These are phyloP conservation scores for Dothiorella sarmentorum DNA, from an alignment of 2,329 filamentous ascomycete species.

Conservation along the genomic window DNA sequence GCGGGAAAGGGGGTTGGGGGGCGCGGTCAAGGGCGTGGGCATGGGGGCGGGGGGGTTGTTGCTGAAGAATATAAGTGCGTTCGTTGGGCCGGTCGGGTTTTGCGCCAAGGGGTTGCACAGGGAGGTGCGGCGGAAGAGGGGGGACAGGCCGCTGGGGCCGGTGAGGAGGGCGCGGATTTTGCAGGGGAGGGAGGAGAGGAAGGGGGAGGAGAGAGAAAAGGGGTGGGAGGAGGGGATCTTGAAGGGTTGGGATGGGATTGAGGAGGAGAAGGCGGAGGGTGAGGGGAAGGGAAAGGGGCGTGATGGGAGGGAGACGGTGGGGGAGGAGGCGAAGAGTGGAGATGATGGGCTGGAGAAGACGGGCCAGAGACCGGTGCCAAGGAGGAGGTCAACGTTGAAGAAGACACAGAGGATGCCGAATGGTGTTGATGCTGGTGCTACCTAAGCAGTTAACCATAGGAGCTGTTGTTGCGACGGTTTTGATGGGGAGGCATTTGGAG, in stretches of 20 bases:
- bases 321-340: neutral
- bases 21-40: slow-evolving; percentile 52
- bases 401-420: neutral
- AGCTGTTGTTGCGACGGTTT: no score
- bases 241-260: neutral
- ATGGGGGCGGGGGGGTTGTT: slow-evolving; percentile 63
- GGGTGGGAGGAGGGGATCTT: slow-evolving; percentile 41
- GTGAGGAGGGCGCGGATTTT: slow-evolving; percentile 1
- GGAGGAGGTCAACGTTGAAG: neutral
- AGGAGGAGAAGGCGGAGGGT: neutral
- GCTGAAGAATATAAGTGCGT: slow-evolving; percentile 61
- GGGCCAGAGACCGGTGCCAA: neutral
- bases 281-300: neutral
- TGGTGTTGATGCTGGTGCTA: neutral
- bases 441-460: no score
- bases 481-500: no score
- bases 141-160: neutral
- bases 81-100: slow-evolving; percentile 60
- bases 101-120: slow-evolving; percentile 63
- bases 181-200: slow-evolving; percentile 21
- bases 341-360: neutral
- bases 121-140: slow-evolving; percentile 35
- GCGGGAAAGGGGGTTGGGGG: slow-evolving; percentile 53
- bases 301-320: neutral
- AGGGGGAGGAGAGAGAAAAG: slow-evolving; percentile 35